Percentiles rank a stretch among this genome's conserved stretches.
Conservation (phyloP, 768 basidiomycete genomes). For the Obba rivulosa region DNA sequence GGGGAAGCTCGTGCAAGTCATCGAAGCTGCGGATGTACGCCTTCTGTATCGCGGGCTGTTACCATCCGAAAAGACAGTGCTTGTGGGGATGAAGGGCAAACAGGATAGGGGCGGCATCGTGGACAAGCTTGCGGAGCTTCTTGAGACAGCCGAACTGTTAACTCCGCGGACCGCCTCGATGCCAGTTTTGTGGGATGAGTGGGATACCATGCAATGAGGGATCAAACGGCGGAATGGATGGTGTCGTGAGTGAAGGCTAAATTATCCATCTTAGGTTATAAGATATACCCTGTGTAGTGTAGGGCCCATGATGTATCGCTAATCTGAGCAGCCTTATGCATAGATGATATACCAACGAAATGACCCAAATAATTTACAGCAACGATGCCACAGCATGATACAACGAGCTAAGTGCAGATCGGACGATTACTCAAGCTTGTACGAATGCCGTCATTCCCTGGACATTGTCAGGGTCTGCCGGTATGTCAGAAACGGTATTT, state of each 20-base stretch:
- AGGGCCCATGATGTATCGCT: no score
- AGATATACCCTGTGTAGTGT: no score
- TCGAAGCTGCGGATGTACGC: slow-evolving; percentile 67
- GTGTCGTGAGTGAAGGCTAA: neutral
- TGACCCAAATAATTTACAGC: no score
- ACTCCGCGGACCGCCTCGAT: slow-evolving; percentile 26
- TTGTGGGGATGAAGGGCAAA: slow-evolving; percentile 60
- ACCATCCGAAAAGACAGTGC: slow-evolving; percentile 37
- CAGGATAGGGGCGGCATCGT: slow-evolving; percentile 30
- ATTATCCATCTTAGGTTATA: no score
- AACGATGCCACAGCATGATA: no score
- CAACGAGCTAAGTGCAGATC: no score
- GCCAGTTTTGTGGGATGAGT: slow-evolving; percentile 61
- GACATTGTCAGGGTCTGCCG: slow-evolving; percentile 11
- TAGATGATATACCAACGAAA: no score
- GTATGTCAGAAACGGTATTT: neutral
- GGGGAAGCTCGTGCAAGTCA: slow-evolving; percentile 75
- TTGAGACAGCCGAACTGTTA: slow-evolving; percentile 59
- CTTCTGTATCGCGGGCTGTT: slow-evolving; percentile 45
- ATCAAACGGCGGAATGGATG: neutral
- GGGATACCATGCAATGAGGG: slow-evolving; percentile 44
- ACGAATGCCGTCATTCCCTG: slow-evolving; percentile 16
- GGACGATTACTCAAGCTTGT: no score
- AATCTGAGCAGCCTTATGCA: no score
- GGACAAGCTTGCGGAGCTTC: slow-evolving; percentile 61